Conservation (phyloP, 1,284 basidiomycete species). For the Heliocybe sulcata region DNA sequence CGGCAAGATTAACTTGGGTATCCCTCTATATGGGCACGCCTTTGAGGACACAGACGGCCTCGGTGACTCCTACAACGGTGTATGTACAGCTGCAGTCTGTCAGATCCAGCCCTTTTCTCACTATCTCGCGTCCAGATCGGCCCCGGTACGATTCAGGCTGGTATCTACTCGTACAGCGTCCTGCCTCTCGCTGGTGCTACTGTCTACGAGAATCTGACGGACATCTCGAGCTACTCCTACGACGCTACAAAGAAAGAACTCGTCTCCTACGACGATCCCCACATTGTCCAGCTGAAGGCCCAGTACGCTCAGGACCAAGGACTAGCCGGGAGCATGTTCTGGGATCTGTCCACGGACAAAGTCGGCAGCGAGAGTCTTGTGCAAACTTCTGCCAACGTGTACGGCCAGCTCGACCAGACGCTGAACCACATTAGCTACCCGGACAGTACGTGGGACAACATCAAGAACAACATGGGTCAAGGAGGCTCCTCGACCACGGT, state of each 20-base stretch:
- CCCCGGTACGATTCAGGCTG: slow-evolving; percentile 63
- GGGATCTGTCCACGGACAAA: slow-evolving; percentile 70
- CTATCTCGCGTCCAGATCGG: slow-evolving; percentile 45
- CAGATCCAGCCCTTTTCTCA: background rate
- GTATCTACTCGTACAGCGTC: slow-evolving; percentile 70
- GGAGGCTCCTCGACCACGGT: slow-evolving; percentile 14
- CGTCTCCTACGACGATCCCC: slow-evolving; percentile 79
- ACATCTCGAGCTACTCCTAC: slow-evolving; percentile 78
- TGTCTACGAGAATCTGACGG: slow-evolving; percentile 64
- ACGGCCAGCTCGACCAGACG: slow-evolving; percentile 53
- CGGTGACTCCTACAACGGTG: slow-evolving; percentile 68
- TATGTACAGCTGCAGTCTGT: slow-evolving; percentile 21
- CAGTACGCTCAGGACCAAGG: slow-evolving; percentile 63
- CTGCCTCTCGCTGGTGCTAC: background rate
- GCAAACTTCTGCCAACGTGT: slow-evolving; percentile 33
- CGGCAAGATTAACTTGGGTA: slow-evolving; percentile 68
- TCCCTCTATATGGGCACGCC: slow-evolving; percentile 81
- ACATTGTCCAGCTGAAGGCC: slow-evolving; percentile 68
- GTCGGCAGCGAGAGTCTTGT: slow-evolving; percentile 51
- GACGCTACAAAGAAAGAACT: slow-evolving; percentile 54
- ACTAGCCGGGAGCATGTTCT: slow-evolving; percentile 77
- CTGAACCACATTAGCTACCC: slow-evolving; percentile 72
- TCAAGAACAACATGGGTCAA: slow-evolving; percentile 52
- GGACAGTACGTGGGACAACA: slow-evolving; percentile 63
- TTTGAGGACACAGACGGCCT: slow-evolving; percentile 78